Evolutionary conservation across 2,329 filamentous ascomycete species (phyloP).

Genomic region (Coniosporium tulheliwenetii): DNA sequence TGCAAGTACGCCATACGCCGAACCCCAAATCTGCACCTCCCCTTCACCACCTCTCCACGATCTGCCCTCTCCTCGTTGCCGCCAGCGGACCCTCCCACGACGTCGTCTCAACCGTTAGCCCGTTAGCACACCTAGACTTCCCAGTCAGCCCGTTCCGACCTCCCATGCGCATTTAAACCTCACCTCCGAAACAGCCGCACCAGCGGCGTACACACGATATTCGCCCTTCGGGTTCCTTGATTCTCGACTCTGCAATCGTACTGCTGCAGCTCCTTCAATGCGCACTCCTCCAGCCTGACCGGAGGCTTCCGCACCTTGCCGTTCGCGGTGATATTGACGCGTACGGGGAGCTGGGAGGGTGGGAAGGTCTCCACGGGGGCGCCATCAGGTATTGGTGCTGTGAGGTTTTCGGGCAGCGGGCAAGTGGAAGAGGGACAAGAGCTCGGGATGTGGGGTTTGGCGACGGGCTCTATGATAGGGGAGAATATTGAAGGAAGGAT

Average conservation of each 20-base stretch:
- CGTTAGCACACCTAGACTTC: conserved; percentile 30
- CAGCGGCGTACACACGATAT: conserved; percentile 39
- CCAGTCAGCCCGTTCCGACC: conserved; percentile 5
- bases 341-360: conserved; percentile 32
- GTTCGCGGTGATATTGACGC: conserved; percentile 34
- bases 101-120: conserved; percentile 46
- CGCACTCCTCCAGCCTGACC: conserved; percentile 37
- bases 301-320: conserved; percentile 37
- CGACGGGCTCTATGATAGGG: neutral
- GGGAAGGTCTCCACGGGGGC: conserved; percentile 39
- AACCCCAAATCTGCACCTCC: no score
- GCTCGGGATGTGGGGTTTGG: no score
- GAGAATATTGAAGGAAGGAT: neutral
- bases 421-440: no score
- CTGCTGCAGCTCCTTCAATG: conserved; percentile 44
- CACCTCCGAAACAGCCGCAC: conserved; percentile 43
- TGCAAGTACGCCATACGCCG: no score
- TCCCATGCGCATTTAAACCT: conserved; percentile 12
- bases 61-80: no score
- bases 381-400: conserved; percentile 27
- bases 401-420: neutral
- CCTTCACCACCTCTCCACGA: no score
- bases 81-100: conserved; percentile 32
- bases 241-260: conserved; percentile 42
- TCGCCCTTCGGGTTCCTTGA: conserved; percentile 21